A percentile compares a stretch with the other conserved stretches of the same genome.
These are phyloP conservation scores for Pluteus cervinus DNA, from an alignment of 768 basidiomycete genomes.

Conservation along the genomic window DNA sequence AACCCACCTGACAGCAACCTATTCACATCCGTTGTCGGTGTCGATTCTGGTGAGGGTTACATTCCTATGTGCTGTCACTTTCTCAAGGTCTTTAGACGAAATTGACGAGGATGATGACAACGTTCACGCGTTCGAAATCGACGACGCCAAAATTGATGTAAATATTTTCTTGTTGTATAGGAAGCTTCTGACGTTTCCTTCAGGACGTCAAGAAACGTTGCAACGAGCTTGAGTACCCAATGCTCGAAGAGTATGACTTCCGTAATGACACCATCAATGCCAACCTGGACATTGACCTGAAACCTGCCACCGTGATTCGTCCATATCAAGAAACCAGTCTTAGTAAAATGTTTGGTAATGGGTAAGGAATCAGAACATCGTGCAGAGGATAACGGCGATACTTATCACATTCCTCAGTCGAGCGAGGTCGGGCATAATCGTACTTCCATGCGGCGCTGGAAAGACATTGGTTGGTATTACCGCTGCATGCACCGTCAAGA, in stretches of 20 bases:
- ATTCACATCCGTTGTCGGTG: constrained; percentile 94
- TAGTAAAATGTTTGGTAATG: constrained; percentile 99
- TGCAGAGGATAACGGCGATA: neutral
- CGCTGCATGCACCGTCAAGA: constrained; percentile 98
- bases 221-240: constrained; percentile 94
- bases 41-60: constrained; percentile 62
- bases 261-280: constrained; percentile 94
- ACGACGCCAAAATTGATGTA: constrained; percentile 90
- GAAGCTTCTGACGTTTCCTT: constrained; percentile 5
- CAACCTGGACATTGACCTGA: constrained; percentile 96
- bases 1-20: constrained; percentile 63
- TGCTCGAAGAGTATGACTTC: constrained; percentile 99
- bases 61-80: neutral
- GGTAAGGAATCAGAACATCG: constrained; percentile 39
- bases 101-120: constrained; percentile 97
- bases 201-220: constrained; percentile 96
- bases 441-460: constrained; percentile 96
- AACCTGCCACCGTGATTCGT: constrained; percentile 94
- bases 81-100: constrained; percentile 54
- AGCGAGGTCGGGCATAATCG: constrained; percentile 96
- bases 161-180: constrained; percentile 15
- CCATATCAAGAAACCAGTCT: constrained; percentile 98
- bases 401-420: constrained; percentile 68
- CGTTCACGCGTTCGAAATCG: constrained; percentile 95
- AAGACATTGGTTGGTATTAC: constrained; percentile 99